Evolutionary conservation across 352 stramenopile species (phyloP).

Genomic region (Phytopythium oedochilum): DNA sequence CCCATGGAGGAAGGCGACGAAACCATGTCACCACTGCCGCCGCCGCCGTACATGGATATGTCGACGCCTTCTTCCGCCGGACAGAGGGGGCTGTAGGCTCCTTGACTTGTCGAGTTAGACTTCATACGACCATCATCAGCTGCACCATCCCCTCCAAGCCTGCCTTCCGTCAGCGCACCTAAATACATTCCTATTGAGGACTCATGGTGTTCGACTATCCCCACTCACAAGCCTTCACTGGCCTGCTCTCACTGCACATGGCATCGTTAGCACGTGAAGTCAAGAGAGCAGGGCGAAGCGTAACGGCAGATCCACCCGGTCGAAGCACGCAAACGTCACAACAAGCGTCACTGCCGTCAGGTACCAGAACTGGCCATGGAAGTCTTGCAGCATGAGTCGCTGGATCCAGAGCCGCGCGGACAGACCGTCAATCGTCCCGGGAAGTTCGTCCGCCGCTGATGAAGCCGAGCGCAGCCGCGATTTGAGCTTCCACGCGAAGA

Average conservation of each 20-base stretch:
- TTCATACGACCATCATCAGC: not conserved
- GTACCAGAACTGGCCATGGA: constrained; percentile 85
- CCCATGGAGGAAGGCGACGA: constrained; percentile 1
- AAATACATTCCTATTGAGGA: not conserved
- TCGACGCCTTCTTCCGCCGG: constrained; percentile 3
- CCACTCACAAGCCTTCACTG: too few relatives aligned
- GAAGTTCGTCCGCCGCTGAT: not conserved
- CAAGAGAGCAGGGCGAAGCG: constrained; percentile 66
- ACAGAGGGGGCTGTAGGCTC: not conserved
- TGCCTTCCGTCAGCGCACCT: not conserved
- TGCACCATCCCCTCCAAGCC: not conserved
- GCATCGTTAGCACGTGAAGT: too few relatives aligned
- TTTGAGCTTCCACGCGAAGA: constrained; percentile 82
- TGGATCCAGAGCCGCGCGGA: constrained; percentile 78
- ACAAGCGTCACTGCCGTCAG: constrained; percentile 79
- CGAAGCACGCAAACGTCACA: constrained; percentile 84
- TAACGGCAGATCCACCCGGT: constrained; percentile 59
- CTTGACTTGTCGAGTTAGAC: not conserved
- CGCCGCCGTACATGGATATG: constrained; percentile 7
- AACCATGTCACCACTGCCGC: constrained; percentile 7
- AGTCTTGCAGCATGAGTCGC: constrained; percentile 82
- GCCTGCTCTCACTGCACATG: too few relatives aligned
- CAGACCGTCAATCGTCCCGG: constrained; percentile 47
- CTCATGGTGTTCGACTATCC: too few relatives aligned
- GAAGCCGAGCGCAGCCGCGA: constrained; percentile 36